phyloP scores from a whole-genome alignment of 495 filamentous ascomycete species.

The Annulohypoxylon stygium region DNA sequence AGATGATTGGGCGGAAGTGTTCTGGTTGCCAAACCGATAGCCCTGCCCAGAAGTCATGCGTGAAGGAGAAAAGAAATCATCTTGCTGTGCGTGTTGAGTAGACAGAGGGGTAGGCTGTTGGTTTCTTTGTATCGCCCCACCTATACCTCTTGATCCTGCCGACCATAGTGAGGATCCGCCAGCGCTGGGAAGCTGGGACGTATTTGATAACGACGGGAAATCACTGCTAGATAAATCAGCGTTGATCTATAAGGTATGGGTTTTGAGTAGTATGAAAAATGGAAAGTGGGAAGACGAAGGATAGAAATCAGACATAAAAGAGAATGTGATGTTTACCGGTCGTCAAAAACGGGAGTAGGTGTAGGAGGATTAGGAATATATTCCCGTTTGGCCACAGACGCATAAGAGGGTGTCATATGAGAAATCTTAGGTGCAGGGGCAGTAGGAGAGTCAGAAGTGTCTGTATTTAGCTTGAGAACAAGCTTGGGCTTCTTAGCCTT shows the following conservation, averaged over 20 bases:
- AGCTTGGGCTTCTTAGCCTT: constrained; percentile 4
- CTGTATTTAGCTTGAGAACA: constrained; percentile 1
- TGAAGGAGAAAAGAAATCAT: constrained; percentile 70
- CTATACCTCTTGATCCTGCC: constrained; percentile 57
- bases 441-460: background rate
- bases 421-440: background rate
- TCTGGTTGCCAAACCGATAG: constrained; percentile 67
- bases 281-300: background rate
- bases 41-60: constrained; percentile 70
- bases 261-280: background rate
- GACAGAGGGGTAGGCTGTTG: constrained; percentile 69
- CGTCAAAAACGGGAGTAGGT: background rate
- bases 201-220: constrained; percentile 84
- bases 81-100: constrained; percentile 69
- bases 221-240: constrained; percentile 68
- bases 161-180: constrained; percentile 72
- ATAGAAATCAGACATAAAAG: background rate
- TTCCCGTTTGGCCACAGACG: constrained; percentile 8
- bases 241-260: constrained; percentile 18
- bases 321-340: constrained; percentile 19
- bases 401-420: constrained; percentile 17
- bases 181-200: constrained; percentile 68
- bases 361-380: background rate
- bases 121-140: constrained; percentile 74
- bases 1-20: constrained; percentile 65